Base-by-base conservation (phyloP, 768 basidiomycete genomes). In the Russula abietina region DNA sequence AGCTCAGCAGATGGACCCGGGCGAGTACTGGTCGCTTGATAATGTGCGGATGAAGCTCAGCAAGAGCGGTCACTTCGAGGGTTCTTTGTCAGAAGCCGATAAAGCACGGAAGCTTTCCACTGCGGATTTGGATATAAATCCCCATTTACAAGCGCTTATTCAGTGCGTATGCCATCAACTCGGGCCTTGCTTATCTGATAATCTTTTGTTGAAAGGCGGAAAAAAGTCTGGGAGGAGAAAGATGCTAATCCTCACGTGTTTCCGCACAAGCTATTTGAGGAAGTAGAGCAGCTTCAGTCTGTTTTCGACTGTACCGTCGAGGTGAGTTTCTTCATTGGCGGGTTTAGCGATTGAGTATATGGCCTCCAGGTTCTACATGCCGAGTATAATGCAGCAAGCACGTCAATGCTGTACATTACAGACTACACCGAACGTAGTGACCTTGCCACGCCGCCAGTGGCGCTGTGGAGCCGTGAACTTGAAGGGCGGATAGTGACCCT, bases 291-390 rank as follows among this genome's bases (percentile, higher is more conserved):
- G 6, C 57, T 46, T 36, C 56, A 41, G n/a, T 53, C 57, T 19
- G 51, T 67, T 17, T 63, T 68, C 43, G 61, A 64, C 45, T 63
- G 61, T 43, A 68, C 65, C 8, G 67, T 66, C 43, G 67, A 68
- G 61, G 67, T 68, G 10, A 45, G 54, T 8, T 7, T 30, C n/a
- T 11, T 3, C 22, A n/a, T 51, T 54, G 9, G 4, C 17, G 3
- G 17, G 2, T 36, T 39, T 24, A 9, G 19, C 39, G 5, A 39
- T 49, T 65, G 43, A 60, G 28, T 28, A 14, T 36, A 17, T 39
- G 24, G 30, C 11, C 11, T 39, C 28, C 22, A 68, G 67, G 55
- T 68, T 36, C 61, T 68, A 3, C 59, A 63, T 32, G 50, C 60
- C n/a, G 57, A 52, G 26, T 61, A 67, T 41, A 59, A 64, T 30